A percentile compares a stretch with the other conserved stretches of the same genome.
Conservation (phyloP, 106 monocot genomes). For the Ottelia alismoides region DNA sequence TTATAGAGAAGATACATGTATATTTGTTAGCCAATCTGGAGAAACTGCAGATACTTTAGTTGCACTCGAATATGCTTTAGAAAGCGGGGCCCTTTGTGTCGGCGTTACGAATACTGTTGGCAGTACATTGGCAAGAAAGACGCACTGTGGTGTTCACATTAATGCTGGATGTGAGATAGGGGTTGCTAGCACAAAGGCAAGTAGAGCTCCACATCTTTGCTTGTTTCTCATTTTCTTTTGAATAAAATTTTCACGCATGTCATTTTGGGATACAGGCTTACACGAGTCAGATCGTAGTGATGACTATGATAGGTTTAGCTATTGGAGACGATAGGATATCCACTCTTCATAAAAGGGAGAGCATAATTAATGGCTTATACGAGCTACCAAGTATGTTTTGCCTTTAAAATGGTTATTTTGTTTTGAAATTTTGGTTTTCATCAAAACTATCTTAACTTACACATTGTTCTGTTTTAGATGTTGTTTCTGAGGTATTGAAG, state of each 20-base stretch:
- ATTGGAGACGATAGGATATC: slow-evolving; percentile 87
- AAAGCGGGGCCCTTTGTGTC: slow-evolving; percentile 87
- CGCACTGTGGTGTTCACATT: slow-evolving; percentile 93
- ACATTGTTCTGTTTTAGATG: slow-evolving; percentile 25
- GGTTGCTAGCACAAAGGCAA: slow-evolving; percentile 95
- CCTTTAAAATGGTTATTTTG: no score
- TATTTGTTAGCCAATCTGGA: slow-evolving; percentile 98
- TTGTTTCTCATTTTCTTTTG: neutral
- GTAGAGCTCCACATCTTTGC: neutral
- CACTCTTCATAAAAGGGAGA: slow-evolving; percentile 51
- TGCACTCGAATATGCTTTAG: slow-evolving; percentile 89
- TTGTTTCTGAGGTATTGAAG: slow-evolving; percentile 62
- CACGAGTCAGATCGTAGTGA: slow-evolving; percentile 91
- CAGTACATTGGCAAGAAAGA: slow-evolving; percentile 84
- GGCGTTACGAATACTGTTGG: slow-evolving; percentile 99
- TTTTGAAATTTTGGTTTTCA: no score
- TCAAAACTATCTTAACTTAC: no score
- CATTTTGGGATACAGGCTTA: slow-evolving; percentile 43
- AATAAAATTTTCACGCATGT: neutral
- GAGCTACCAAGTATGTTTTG: slow-evolving; percentile 54
- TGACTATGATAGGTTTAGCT: slow-evolving; percentile 84
- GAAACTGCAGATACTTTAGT: slow-evolving; percentile 94
- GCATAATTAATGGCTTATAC: slow-evolving; percentile 42
- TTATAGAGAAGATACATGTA: slow-evolving; percentile 83
- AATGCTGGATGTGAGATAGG: slow-evolving; percentile 99